These are phyloP conservation scores for Botrytis deweyae DNA, from an alignment of 2,329 filamentous ascomycete genomes.

Conservation along the genomic window DNA sequence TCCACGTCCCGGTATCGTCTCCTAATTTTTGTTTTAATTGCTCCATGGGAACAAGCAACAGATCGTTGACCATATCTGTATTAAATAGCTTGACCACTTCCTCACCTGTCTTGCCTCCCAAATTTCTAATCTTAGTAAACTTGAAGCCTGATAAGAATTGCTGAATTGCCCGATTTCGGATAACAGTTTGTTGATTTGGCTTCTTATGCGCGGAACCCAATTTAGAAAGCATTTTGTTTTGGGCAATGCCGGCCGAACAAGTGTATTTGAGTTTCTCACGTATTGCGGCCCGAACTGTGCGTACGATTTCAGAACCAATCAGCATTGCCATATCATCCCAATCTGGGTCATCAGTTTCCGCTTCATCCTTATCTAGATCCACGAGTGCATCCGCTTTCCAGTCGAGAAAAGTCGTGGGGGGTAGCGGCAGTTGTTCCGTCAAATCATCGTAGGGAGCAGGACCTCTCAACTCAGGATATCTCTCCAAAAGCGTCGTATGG, in stretches of 20 bases:
- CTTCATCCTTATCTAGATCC: slow-evolving; percentile 69
- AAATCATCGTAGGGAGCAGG: slow-evolving; percentile 73
- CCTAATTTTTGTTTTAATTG: slow-evolving; percentile 76
- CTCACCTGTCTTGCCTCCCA: slow-evolving; percentile 94
- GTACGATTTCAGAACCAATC: slow-evolving; percentile 85
- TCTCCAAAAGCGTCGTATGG: slow-evolving; percentile 68
- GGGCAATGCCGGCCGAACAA: slow-evolving; percentile 83
- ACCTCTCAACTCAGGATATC: slow-evolving; percentile 70
- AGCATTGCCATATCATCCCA: slow-evolving; percentile 93
- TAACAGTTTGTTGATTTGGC: slow-evolving; percentile 90
- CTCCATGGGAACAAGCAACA: slow-evolving; percentile 70
- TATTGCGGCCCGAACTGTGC: slow-evolving; percentile 68
- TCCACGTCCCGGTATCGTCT: slow-evolving; percentile 81
- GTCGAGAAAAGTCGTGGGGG: slow-evolving; percentile 70
- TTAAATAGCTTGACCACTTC: slow-evolving; percentile 78
- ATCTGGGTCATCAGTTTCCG: slow-evolving; percentile 79
- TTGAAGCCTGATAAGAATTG: slow-evolving; percentile 83
- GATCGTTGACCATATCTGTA: slow-evolving; percentile 74
- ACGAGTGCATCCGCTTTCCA: slow-evolving; percentile 83
- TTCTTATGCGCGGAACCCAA: slow-evolving; percentile 89
- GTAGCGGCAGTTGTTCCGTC: slow-evolving; percentile 68
- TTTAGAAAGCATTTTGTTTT: slow-evolving; percentile 95
- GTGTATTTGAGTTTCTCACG: slow-evolving; percentile 76
- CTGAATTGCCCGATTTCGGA: slow-evolving; percentile 78
- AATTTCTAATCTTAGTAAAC: slow-evolving; percentile 89